Base-by-base conservation (phyloP, 2,329 filamentous ascomycete genomes). In the Aspergillus jensenii region DNA sequence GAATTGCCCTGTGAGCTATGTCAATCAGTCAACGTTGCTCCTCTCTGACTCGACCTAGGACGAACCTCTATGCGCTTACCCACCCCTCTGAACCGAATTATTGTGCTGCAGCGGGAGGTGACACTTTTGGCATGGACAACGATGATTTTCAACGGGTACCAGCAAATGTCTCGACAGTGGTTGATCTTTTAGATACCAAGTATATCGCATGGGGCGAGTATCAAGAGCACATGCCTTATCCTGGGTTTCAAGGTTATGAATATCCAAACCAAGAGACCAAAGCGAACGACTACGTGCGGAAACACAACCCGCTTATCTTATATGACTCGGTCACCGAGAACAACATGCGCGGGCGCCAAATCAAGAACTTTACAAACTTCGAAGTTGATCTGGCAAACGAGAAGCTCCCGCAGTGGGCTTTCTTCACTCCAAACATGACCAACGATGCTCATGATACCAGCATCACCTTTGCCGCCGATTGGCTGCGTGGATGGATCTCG, bases 71-170 rank as follows among this genome's bases (percentile, higher is more conserved):
- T 59, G 88, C 81, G 12, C 76, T 89, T 48, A 90, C 88, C 6
- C 89, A 92, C 67, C 88, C 90, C 1, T 88, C 84, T 2, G 82
- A 92, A 78, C 89, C 89, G 7, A 93, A 93, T 78, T 93, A 93
- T 69, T 81, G 87, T 59, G 84, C 89, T 2, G 73, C 84, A 2
- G 82, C 88, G 43, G 84, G 82, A 27, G 90, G 89, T 52, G 89
- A 91, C 72, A 87, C 87, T 72, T 90, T 90, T 65, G 89, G 89
- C 65, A 86, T 91, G 74, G 78, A 81, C 68, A 84, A 88, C 65
- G 89, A 92, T 69, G 76, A 84, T 66, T 85, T 90, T 71, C 81
- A 81, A 59, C 77, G 79, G 53, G 70, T 87, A 48, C 82, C 82
- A 35, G 66, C 74, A 60, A 90, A 90, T 69, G 77, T 90, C 49